These are phyloP conservation scores for Auricularia auricula-judae DNA, from an alignment of 768 basidiomycete species.

Conservation along the genomic window DNA sequence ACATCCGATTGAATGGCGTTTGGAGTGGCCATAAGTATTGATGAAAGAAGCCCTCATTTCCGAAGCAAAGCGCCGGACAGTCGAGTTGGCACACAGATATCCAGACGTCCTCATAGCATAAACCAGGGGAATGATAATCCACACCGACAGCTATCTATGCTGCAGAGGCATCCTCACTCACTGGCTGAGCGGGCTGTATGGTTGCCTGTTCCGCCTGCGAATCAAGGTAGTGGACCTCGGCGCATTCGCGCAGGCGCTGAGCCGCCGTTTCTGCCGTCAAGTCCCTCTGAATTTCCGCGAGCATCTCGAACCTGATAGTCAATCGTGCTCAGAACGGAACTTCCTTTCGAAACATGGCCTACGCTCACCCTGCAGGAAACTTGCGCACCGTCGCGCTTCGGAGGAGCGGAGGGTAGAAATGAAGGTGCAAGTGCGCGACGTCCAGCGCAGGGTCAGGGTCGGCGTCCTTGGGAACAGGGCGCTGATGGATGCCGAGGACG, in stretches of 20 bases:
- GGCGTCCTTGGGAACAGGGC: slow-evolving; percentile 43
- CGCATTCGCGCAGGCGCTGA: slow-evolving; percentile 38
- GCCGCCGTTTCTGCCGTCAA: slow-evolving; percentile 86
- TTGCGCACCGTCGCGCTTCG: slow-evolving; percentile 76
- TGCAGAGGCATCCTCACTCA: too few species aligned
- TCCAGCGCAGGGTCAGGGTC: slow-evolving; percentile 31
- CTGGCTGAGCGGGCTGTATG: too few species aligned
- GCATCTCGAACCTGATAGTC: slow-evolving; percentile 63
- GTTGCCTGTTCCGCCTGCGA: too few species aligned
- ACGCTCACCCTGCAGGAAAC: slow-evolving; percentile 74
- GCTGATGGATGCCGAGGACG: slow-evolving; percentile 91
- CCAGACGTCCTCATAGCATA: too few species aligned
- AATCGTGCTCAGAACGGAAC: neutral
- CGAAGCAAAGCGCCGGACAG: too few species aligned
- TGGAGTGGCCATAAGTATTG: too few species aligned
- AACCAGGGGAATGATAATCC: too few species aligned
- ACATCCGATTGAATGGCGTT: too few species aligned
- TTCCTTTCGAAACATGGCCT: neutral
- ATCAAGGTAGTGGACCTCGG: slow-evolving; percentile 52
- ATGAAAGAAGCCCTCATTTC: too few species aligned
- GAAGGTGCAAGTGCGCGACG: slow-evolving; percentile 76
- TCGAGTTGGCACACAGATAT: too few species aligned
- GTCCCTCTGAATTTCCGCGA: slow-evolving; percentile 86
- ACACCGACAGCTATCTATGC: too few species aligned
- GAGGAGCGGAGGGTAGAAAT: slow-evolving; percentile 78